Conservation (phyloP, 2,329 filamentous ascomycete species). For the Ophioceras dolichostomum region DNA sequence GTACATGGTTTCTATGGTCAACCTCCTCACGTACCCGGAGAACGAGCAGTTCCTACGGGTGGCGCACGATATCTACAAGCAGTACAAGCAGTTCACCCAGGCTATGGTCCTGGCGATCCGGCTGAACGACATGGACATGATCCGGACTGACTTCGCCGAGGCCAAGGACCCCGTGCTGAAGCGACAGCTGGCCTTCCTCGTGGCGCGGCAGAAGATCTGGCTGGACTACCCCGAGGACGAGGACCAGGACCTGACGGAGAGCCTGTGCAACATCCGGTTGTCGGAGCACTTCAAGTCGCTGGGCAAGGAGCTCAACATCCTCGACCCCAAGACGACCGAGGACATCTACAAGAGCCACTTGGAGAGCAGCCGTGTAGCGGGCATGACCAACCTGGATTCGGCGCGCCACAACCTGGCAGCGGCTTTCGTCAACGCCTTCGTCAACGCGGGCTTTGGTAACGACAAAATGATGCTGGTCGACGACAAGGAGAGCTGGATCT, state of each 20-base stretch:
- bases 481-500: slow-evolving; percentile 88
- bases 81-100: slow-evolving; percentile 86
- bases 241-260: slow-evolving; percentile 65
- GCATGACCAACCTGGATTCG: slow-evolving; percentile 89
- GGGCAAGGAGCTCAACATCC: slow-evolving; percentile 90
- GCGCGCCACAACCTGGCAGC: slow-evolving; percentile 92
- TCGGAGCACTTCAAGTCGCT: slow-evolving; percentile 89
- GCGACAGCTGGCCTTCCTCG: slow-evolving; percentile 89
- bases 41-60: slow-evolving; percentile 92
- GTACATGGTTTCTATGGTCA: slow-evolving; percentile 99
- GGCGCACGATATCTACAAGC: slow-evolving; percentile 85
- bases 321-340: slow-evolving; percentile 93
- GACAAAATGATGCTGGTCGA: slow-evolving; percentile 97
- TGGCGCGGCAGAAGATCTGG: slow-evolving; percentile 82
- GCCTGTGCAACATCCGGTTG: slow-evolving; percentile 75
- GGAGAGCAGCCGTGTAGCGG: slow-evolving; percentile 85
- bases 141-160: slow-evolving; percentile 66
- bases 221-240: slow-evolving; percentile 57
- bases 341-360: slow-evolving; percentile 99
- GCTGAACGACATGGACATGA: slow-evolving; percentile 75
- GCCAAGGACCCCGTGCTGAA: slow-evolving; percentile 72
- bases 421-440: slow-evolving; percentile 92
- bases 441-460: slow-evolving; percentile 87
- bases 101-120: slow-evolving; percentile 91
- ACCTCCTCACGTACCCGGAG: slow-evolving; percentile 91